Evolutionary conservation across 179 eudicot genomes (phyloP).

Genomic region (Sideroxylon spinosum): DNA sequence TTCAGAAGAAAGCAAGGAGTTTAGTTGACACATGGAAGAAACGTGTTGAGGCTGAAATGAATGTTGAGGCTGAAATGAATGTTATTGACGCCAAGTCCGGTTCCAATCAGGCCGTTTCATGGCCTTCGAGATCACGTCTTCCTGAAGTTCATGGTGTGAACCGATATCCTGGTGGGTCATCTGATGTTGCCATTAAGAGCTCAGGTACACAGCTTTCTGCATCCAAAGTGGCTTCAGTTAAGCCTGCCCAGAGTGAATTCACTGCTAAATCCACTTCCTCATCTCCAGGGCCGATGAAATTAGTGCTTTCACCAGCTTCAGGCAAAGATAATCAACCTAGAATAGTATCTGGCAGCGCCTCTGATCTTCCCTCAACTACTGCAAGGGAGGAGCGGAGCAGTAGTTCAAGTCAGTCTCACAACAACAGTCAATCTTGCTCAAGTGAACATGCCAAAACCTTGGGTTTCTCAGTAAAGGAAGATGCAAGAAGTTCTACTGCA

Average conservation of each 20-base stretch:
- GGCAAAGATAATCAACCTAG: slow-evolving; percentile 23
- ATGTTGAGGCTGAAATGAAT: slow-evolving; percentile 76
- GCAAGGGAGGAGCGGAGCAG: slow-evolving; percentile 75
- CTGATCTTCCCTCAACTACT: slow-evolving; percentile 42
- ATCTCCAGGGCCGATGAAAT: slow-evolving; percentile 15
- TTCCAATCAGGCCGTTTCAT: slow-evolving; percentile 47
- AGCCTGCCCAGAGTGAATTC: slow-evolving; percentile 41
- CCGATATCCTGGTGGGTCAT: slow-evolving; percentile 38
- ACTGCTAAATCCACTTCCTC: slow-evolving; percentile 25
- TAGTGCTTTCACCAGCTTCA: slow-evolving; percentile 30
- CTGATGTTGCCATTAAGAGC: slow-evolving; percentile 44
- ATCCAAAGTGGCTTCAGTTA: slow-evolving; percentile 43
- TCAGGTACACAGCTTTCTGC: slow-evolving; percentile 40
- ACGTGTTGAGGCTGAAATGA: slow-evolving; percentile 93
- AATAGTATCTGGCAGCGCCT: slow-evolving; percentile 22
- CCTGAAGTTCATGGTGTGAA: slow-evolving; percentile 49
- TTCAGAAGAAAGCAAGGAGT: slow-evolving; percentile 81
- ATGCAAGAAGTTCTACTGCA: slow-evolving; percentile 62
- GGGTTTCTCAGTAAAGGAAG: slow-evolving; percentile 53
- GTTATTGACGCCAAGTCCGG: slow-evolving; percentile 56
- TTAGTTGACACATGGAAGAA: slow-evolving; percentile 95
- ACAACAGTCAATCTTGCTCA: slow-evolving; percentile 60
- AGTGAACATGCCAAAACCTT: slow-evolving; percentile 43
- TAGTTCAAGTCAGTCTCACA: slow-evolving; percentile 82
- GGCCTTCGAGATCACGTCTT: slow-evolving; percentile 57